These are phyloP conservation scores for Prunus dulcis DNA, from an alignment of 306 rosid species.

Conservation along the genomic window DNA sequence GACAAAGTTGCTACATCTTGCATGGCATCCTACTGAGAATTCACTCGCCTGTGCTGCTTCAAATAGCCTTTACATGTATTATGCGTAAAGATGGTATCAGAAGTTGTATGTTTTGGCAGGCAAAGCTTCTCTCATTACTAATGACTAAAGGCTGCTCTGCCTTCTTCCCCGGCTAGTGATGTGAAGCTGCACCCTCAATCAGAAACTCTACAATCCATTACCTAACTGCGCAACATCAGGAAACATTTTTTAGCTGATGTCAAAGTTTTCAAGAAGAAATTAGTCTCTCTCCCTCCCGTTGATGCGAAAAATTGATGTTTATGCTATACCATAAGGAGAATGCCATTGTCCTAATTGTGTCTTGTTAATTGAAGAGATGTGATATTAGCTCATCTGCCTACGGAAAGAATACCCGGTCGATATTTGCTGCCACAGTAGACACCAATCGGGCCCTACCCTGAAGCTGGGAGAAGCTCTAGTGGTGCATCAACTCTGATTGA, in stretches of 20 bases:
- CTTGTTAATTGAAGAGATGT: conserved; percentile 11
- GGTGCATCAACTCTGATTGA: conserved; percentile 35
- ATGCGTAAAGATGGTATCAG: conserved; percentile 44
- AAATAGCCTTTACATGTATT: conserved; percentile 67
- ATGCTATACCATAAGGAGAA: neutral
- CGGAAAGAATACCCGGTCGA: conserved; percentile 2
- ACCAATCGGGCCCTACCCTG: conserved; percentile 15
- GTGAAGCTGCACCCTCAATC: conserved; percentile 28
- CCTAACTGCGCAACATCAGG: conserved; percentile 29
- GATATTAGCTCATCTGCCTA: conserved; percentile 16
- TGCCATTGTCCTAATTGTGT: neutral
- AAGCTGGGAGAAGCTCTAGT: conserved; percentile 13
- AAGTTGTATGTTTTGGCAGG: conserved; percentile 18
- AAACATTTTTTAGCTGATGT: conserved; percentile 14
- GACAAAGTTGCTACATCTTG: conserved; percentile 62
- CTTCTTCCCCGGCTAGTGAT: conserved; percentile 13
- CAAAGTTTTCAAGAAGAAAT: conserved; percentile 20
- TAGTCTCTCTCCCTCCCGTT: neutral
- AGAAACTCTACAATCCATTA: conserved; percentile 20
- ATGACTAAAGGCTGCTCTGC: conserved; percentile 15
- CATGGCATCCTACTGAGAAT: conserved; percentile 73
- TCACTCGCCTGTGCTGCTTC: conserved; percentile 73
- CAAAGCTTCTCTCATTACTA: conserved; percentile 18
- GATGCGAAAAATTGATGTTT: conserved; percentile 13
- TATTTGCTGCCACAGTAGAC: conserved; percentile 10